A percentile compares a stretch with the other conserved stretches of the same genome.
phyloP scores from a whole-genome alignment of 1,139 yeast species.

The Zhuliangozyma blackwelliae region DNA sequence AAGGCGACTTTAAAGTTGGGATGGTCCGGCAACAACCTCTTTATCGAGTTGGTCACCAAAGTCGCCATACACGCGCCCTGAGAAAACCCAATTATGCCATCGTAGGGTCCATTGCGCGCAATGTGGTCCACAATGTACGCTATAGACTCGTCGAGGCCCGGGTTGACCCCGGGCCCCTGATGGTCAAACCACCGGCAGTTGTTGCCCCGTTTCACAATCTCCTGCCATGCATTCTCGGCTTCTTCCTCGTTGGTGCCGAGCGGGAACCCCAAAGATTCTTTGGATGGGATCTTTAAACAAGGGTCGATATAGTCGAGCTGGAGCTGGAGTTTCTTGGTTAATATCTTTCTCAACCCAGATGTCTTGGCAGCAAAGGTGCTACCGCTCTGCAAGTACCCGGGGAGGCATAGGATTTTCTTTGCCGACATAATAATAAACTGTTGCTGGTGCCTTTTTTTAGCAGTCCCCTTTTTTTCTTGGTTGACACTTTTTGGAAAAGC shows the following conservation, averaged over 20 bases:
- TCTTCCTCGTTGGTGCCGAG: conserved; percentile 25
- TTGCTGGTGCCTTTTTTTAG: no score
- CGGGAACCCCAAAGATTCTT: conserved; percentile 26
- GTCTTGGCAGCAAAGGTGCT: conserved; percentile 73
- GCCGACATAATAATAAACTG: background rate
- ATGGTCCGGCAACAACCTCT: conserved; percentile 34
- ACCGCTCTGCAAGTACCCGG: conserved; percentile 62
- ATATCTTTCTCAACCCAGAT: conserved; percentile 68
- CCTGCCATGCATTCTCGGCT: conserved; percentile 20
- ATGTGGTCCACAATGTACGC: conserved; percentile 51
- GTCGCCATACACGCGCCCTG: conserved; percentile 91
- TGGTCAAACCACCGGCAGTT: conserved; percentile 50
- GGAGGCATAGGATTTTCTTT: conserved; percentile 30
- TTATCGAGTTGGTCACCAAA: conserved; percentile 43
- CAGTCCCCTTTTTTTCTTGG: background rate
- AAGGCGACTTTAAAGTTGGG: conserved; percentile 44
- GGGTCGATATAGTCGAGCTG: conserved; percentile 38
- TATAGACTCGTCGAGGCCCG: conserved; percentile 29
- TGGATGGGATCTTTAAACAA: conserved; percentile 21
- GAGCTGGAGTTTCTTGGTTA: conserved; percentile 54
- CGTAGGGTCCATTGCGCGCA: conserved; percentile 74
- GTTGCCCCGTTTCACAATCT: conserved; percentile 39
- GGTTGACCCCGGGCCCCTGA: conserved; percentile 24
- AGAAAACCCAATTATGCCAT: conserved; percentile 84
- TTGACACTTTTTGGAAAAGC: background rate